Evolutionary conservation across 192 early-diverging fungal genomes (phyloP).

Genomic region (Backusella sp.): DNA sequence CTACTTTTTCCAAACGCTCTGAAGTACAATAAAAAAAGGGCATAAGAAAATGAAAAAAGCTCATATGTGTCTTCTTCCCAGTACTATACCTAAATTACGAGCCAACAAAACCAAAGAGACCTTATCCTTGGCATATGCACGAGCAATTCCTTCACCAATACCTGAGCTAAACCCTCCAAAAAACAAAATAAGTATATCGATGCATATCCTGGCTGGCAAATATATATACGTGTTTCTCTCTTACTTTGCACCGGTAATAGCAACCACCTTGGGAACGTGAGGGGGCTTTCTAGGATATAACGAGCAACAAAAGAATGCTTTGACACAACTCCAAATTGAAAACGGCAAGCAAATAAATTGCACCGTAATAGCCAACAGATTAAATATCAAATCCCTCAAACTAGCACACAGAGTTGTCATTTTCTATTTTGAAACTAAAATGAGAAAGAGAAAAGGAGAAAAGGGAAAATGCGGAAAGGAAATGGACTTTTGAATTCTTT

Average conservation of each 20-base stretch:
- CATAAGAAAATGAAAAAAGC: not conserved
- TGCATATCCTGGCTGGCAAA: not conserved
- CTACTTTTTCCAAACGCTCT: constrained; percentile 13
- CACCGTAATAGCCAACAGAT: not conserved
- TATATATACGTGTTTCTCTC: not conserved
- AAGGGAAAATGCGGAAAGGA: not conserved
- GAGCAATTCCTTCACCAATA: constrained; percentile 14
- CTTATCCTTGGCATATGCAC: constrained; percentile 1
- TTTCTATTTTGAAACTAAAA: not conserved
- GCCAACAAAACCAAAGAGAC: constrained; percentile 10
- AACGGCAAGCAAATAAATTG: not conserved
- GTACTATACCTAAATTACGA: constrained; percentile 12
- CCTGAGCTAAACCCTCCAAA: not conserved
- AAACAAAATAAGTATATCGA: not conserved
- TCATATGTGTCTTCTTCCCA: not conserved
- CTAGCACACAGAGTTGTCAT: not conserved
- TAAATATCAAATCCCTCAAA: constrained; percentile 12
- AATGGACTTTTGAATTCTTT: not conserved
- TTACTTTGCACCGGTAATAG: constrained; percentile 21
- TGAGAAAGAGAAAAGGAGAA: not conserved
- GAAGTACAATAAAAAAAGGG: not conserved
- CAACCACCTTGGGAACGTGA: constrained; percentile 5
- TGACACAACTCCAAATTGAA: not conserved
- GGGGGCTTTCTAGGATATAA: not conserved
- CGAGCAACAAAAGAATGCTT: not conserved